Evolutionary conservation across 2,329 filamentous ascomycete genomes (phyloP), one percentile per base, ranked within the genome.

Genomic region (Fusarium clavum): DNA sequence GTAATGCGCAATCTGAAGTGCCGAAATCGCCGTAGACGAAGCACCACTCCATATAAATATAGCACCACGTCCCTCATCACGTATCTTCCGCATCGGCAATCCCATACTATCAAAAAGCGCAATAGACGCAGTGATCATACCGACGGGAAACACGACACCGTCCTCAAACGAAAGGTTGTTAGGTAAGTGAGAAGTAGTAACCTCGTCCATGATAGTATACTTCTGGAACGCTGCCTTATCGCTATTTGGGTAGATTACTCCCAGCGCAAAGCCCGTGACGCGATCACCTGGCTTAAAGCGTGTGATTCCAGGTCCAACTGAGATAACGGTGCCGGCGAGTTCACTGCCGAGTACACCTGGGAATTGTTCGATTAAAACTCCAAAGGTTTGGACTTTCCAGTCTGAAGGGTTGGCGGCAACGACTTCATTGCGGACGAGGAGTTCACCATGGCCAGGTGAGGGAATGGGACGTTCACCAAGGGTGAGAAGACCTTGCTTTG

Each of bases 321-420:
- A 70, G 11, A 40, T 59, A 1, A 73, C 41, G 12, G 45, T 38
- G 3, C 70, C 69, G 1, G 60, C 38, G 13, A 71, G 55, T 11
- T 73, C 70, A 22, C 66, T 70, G 4, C 70, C 69, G 3, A 72
- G 57, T 5, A 73, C 44, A 1, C 66, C 63, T 2, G 70, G 70
- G 4, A 59, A 73, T 3, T 71, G 44, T 5, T 60, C 51, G 30
- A 75, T 49, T 43, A 77, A 74, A 14, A 69, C 16, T 4, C 75
- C 71, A 24, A 73, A 66, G 61, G 75, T 72, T 24, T 78, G 77
- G 6, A 79, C 71, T 60, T 81, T 81, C 75, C 77, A 79, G 69
- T 81, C 79, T 6, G 79, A 57, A 55, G 74, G 61, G 78, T 80
- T 80, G 46, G 80, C 76, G 11, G 79, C 78, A 1, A 77, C 75